phyloP scores from a whole-genome alignment of 1,284 basidiomycete genomes.

The Lignosus rhinocerotis region DNA sequence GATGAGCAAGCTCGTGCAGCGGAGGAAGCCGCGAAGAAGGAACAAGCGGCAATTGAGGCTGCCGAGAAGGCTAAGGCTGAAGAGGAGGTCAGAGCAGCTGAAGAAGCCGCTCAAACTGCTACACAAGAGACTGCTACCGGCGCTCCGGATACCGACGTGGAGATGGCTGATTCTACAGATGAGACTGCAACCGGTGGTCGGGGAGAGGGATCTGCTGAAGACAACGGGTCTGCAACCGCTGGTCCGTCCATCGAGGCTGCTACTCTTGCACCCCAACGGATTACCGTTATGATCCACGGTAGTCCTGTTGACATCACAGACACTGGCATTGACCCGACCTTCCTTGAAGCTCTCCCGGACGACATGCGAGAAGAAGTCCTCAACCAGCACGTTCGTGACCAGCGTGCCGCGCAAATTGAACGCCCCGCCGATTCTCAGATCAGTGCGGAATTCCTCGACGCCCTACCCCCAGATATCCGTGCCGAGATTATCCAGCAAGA shows the following conservation, averaged over 20 bases:
- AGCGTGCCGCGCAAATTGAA: constrained; percentile 73
- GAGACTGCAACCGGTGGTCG: constrained; percentile 23
- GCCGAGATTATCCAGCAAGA: constrained; percentile 98
- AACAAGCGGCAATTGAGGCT: constrained; percentile 28
- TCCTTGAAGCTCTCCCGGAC: constrained; percentile 96
- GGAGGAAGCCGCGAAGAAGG: constrained; percentile 28
- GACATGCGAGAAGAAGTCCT: constrained; percentile 99
- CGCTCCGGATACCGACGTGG: constrained; percentile 38
- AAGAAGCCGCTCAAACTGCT: constrained; percentile 30
- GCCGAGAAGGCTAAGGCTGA: constrained; percentile 34
- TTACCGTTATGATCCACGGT: constrained; percentile 89
- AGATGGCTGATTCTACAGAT: constrained; percentile 42
- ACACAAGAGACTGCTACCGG: constrained; percentile 18
- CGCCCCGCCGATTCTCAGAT: constrained; percentile 84
- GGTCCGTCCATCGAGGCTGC: constrained; percentile 31
- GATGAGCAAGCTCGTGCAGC: constrained; percentile 45
- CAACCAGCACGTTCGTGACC: constrained; percentile 95
- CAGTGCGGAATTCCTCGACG: constrained; percentile 94
- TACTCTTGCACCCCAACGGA: constrained; percentile 49
- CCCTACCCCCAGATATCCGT: constrained; percentile 93
- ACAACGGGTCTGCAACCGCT: constrained; percentile 14
- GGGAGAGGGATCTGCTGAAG: constrained; percentile 21
- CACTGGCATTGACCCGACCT: constrained; percentile 97
- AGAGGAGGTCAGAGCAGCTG: constrained; percentile 23
- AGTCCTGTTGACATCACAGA: constrained; percentile 97